These are phyloP conservation scores for Acanthamoeba quina DNA, from an alignment of 208 protist species.

Conservation along the genomic window DNA sequence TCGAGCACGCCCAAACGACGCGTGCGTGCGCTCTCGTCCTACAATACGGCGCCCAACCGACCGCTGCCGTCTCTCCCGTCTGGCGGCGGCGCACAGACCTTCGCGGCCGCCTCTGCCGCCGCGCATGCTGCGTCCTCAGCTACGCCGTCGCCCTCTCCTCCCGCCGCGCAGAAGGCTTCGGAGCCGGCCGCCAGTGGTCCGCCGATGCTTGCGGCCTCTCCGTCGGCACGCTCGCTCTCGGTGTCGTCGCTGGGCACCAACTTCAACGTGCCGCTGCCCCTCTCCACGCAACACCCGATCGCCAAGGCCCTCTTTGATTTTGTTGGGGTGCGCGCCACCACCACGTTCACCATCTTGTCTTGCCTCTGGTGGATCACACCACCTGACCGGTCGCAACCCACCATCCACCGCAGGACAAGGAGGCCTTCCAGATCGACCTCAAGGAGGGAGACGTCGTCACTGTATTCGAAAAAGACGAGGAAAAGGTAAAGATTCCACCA, in stretches of 20 bases:
- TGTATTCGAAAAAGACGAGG: conserved; percentile 24
- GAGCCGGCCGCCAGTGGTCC: background rate
- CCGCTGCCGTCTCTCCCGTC: conserved; percentile 14
- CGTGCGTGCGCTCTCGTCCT: conserved; percentile 5
- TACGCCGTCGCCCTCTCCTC: background rate
- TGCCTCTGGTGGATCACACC: background rate
- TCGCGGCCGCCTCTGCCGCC: background rate
- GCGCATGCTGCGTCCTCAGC: background rate
- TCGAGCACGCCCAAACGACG: background rate
- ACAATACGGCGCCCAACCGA: conserved; percentile 22
- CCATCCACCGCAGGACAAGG: background rate
- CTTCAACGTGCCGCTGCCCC: background rate
- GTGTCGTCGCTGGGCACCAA: background rate
- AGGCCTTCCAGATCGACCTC: conserved; percentile 20
- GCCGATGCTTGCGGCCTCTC: background rate
- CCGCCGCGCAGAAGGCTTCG: background rate
- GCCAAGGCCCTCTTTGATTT: conserved; percentile 14
- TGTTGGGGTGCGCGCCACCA: conserved; percentile 9
- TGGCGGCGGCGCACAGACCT: background rate
- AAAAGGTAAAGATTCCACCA: background rate
- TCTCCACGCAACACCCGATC: background rate
- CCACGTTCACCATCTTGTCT: background rate
- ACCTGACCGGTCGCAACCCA: background rate
- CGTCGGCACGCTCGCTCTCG: background rate
- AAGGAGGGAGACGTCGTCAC: background rate